phyloP scores from a whole-genome alignment of 2,329 filamentous ascomycete genomes.

The Madurella mycetomatis region DNA sequence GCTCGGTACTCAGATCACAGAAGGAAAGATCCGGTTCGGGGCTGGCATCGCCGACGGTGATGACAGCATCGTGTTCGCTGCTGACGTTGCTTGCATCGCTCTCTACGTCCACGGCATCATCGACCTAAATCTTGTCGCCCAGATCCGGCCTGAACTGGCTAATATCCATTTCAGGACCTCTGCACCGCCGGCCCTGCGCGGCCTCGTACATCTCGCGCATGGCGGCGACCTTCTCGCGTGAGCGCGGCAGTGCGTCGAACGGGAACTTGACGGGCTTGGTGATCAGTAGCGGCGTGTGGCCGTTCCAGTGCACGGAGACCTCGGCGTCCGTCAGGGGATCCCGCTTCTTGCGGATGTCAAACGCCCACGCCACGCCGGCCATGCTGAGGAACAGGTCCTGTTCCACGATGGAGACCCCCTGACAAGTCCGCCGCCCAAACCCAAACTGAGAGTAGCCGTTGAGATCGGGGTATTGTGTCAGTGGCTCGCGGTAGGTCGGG shows the following conservation, averaged over 20 bases:
- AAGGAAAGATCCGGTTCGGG: background rate
- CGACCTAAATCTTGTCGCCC: slow-evolving; percentile 1
- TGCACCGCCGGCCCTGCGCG: slow-evolving; percentile 11
- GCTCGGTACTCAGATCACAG: background rate
- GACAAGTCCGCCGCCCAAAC: slow-evolving; percentile 42
- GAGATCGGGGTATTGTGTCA: slow-evolving; percentile 30
- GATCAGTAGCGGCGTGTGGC: slow-evolving; percentile 41
- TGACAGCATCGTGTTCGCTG: background rate
- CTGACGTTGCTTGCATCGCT: background rate
- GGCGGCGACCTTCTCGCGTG: slow-evolving; percentile 19
- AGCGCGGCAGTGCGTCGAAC: slow-evolving; percentile 35
- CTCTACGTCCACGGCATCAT: background rate
- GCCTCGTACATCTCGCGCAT: slow-evolving; percentile 33
- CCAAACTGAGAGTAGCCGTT: slow-evolving; percentile 38
- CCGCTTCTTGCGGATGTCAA: slow-evolving; percentile 29
- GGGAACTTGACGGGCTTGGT: slow-evolving; percentile 40
- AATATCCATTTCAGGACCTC: slow-evolving; percentile 13
- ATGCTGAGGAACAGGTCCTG: slow-evolving; percentile 28
- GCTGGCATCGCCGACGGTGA: background rate
- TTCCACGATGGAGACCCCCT: slow-evolving; percentile 30
- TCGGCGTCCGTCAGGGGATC: slow-evolving; percentile 20
- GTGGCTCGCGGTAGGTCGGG: slow-evolving; percentile 29
- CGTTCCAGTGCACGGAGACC: slow-evolving; percentile 41
- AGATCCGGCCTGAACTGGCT: slow-evolving; percentile 11
- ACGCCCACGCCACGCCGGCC: slow-evolving; percentile 28